Percentiles rank a stretch among this genome's conserved stretches.
Conservation (phyloP, 2,329 filamentous ascomycete species). For the Stylonectria norvegica region DNA sequence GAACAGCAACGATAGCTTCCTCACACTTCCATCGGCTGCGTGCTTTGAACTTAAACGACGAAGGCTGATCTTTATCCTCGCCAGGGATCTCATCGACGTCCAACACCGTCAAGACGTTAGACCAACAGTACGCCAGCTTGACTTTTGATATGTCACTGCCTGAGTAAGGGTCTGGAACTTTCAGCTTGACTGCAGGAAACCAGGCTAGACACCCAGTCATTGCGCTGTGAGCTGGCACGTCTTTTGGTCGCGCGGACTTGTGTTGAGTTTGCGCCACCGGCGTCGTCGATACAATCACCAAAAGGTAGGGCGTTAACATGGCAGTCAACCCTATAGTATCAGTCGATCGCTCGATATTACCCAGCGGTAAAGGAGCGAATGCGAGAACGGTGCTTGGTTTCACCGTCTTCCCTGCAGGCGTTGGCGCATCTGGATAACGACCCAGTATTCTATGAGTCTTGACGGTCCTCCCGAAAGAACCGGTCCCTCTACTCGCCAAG, state of each 20-base stretch:
- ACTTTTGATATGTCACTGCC: slow-evolving; percentile 70
- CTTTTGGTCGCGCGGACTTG: slow-evolving; percentile 87
- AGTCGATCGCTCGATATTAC: slow-evolving; percentile 87
- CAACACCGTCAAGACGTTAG: slow-evolving; percentile 89
- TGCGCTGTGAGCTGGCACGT: slow-evolving; percentile 82
- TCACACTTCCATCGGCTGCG: slow-evolving; percentile 90
- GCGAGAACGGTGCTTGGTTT: slow-evolving; percentile 95
- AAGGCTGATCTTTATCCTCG: slow-evolving; percentile 71
- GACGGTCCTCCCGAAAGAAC: slow-evolving; percentile 77
- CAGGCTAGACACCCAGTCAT: slow-evolving; percentile 93
- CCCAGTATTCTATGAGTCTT: slow-evolving; percentile 89
- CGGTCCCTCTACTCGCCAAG: slow-evolving; percentile 85
- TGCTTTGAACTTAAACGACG: slow-evolving; percentile 73
- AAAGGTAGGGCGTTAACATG: slow-evolving; percentile 89
- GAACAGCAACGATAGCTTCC: slow-evolving; percentile 91
- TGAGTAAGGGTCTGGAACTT: slow-evolving; percentile 64
- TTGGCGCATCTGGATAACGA: slow-evolving; percentile 73
- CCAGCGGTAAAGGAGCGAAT: slow-evolving; percentile 84
- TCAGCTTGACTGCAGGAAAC: slow-evolving; percentile 95
- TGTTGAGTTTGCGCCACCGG: slow-evolving; percentile 95
- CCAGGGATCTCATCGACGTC: slow-evolving; percentile 74
- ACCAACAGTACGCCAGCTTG: slow-evolving; percentile 98
- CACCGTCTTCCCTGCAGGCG: slow-evolving; percentile 60
- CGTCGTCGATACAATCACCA: slow-evolving; percentile 96
- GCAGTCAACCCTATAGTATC: slow-evolving; percentile 89